Base-by-base conservation (phyloP, 2,329 filamentous ascomycete genomes). In the Biscogniauxia marginata region DNA sequence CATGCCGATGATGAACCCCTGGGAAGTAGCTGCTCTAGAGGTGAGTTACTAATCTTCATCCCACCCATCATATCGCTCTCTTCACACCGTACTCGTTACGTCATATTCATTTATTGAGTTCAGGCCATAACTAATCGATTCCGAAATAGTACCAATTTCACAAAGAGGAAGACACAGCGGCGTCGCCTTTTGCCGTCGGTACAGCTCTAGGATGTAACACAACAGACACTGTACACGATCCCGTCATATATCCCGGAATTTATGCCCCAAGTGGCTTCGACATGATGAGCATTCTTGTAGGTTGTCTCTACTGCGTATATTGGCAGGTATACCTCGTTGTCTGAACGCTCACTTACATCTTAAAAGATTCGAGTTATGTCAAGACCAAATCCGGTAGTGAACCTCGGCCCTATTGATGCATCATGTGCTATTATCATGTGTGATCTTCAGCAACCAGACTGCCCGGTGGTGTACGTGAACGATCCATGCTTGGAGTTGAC, bases 381-480 rank as follows among this genome's bases (percentile, higher is more conserved):
- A 18, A 81, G 91, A 55, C 84, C 86, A 16, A 86, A 91, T 58
- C 90, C 91, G 1, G 81, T 88, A 63, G 86, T 96, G 64, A 83
- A 91, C 49, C 86, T 96, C 45, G 92, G 91, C 6, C 83, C 90
- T 0, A 86, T 96, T 30, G 92, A 96, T 71, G 79, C 90, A 63
- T 95, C 91, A 1, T 95, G 91, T 67, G 88, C 91, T 2, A 86
- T 96, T 61, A 83, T 93, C 18, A 82, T 96, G 44, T 95, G 90
- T 73, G 90, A 96, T 71, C 85, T 92, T 25, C 80, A 83, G 45
- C 81, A 84, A 63, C 83, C 88, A 23, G 91, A 96, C 70, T 78
- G 81, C 24, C 91, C 92, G 2, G 91, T 96, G 57, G 84, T 96
- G 7, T 96, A 96, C 70, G 90, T 87, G 62, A 93, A 90, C 1